Evolutionary conservation across 345 rosid species (phyloP).

Genomic region (Rhodomyrtus tomentosa): DNA sequence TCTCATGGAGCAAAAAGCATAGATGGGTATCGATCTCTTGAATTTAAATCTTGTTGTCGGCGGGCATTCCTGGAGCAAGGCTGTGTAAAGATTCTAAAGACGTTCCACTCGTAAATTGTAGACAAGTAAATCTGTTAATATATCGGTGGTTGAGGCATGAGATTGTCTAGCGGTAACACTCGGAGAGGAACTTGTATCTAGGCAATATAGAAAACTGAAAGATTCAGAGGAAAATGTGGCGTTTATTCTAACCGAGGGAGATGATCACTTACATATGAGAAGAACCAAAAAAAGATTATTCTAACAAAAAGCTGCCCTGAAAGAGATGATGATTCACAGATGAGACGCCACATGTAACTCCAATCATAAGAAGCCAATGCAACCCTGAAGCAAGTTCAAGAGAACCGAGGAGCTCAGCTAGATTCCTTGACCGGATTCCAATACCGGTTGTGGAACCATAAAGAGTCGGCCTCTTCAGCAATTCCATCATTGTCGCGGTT

Average conservation of each 20-base stretch:
- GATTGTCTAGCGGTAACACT: neutral
- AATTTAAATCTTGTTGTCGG: neutral
- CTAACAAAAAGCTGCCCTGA: neutral
- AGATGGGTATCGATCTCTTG: neutral
- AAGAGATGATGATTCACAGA: neutral
- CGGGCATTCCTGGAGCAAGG: neutral
- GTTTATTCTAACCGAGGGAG: neutral
- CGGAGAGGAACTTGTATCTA: neutral
- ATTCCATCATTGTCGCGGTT: constrained; percentile 75
- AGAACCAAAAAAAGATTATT: neutral
- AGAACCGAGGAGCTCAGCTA: neutral
- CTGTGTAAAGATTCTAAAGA: neutral
- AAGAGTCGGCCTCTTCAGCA: constrained; percentile 60
- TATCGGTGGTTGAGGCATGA: neutral
- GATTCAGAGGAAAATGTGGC: neutral
- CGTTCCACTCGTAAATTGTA: neutral
- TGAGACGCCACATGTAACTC: neutral
- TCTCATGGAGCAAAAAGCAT: neutral
- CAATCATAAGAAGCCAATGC: neutral
- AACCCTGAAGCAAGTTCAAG: neutral
- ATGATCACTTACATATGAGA: neutral
- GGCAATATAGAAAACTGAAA: neutral
- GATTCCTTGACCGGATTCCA: constrained; percentile 64
- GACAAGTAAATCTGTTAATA: neutral
- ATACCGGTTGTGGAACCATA: constrained; percentile 73